Base-by-base conservation (phyloP, 352 stramenopile genomes). In the Aphanomyces invadans region DNA sequence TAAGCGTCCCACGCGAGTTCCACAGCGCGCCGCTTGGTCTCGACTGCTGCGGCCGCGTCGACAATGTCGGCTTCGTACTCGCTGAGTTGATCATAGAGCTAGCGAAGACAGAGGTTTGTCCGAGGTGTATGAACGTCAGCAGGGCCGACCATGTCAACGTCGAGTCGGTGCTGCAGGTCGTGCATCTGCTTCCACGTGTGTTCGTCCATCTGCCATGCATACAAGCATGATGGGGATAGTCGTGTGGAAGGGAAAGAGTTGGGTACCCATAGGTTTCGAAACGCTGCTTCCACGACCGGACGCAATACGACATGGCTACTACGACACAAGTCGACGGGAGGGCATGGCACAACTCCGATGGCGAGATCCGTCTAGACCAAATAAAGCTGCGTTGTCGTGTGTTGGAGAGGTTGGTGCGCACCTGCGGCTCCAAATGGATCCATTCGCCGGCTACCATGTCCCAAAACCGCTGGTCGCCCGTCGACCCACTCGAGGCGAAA, bases 31-130 rank as follows among this genome's bases (percentile, higher is more conserved):
- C 49, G 45, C 60, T 67, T 67, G 19, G n/a, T 52, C 19, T 51
- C 1, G 2, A 51, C n/a, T 17, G n/a, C 39, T 5, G n/a, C 23
- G 19, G 29, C 23, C 9, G 60, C 45, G 5, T 28, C 33, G 11
- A n/a, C 60, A n/a, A 67, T 48, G 12, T 67, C 60, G 32, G 38
- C 48, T 21, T 67, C 60, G 42, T 67, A 67, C n/a, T 67, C 48
- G 42, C 5, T 23, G 21, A 67, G 19, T 38, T 67, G 39, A 15
- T 56, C 60, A 19, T 28, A 31, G 9, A 67, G 32, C 60, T 67
- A 66, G n/a, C n/a, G n/a, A n/a, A n/a, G n/a, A n/a, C n/a, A n/a
- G n/a, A n/a, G n/a, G n/a, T n/a, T n/a, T n/a, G n/a, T n/a, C n/a
- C 28, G 26, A 61, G 2, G 11, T 25, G 23, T 31, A 23, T 25